Conservation (phyloP, 805 yeast species). For the Cyberlindnera maritima region DNA sequence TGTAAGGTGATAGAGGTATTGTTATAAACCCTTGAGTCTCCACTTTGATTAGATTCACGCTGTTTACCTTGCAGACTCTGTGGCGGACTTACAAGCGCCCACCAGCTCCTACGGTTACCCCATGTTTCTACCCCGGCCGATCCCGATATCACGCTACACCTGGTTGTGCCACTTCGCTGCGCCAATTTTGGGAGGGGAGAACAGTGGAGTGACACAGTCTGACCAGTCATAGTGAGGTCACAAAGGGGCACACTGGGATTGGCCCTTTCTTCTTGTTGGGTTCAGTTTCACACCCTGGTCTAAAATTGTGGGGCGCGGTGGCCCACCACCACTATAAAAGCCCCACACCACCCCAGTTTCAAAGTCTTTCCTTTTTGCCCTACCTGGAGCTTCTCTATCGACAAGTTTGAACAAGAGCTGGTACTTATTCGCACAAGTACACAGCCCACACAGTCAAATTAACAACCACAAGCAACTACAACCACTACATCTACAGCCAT, state of each 20-base stretch:
- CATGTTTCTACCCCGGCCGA: background rate
- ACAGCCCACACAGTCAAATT: background rate
- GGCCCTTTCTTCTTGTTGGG: no score
- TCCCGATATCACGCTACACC: no score
- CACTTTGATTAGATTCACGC: no score
- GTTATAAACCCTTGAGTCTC: no score
- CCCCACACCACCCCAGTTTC: background rate
- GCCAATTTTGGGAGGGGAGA: background rate
- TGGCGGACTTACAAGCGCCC: no score
- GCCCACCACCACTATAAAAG: no score
- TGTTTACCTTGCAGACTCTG: no score
- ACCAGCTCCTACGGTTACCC: no score
- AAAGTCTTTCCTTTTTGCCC: background rate
- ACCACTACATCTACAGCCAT: conserved; percentile 3
- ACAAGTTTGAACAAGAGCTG: background rate
- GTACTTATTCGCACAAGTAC: background rate
- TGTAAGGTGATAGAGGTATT: no score
- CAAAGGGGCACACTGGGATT: no score
- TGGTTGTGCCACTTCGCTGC: conserved; percentile 10
- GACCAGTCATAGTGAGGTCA: background rate
- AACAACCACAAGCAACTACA: conserved; percentile 2
- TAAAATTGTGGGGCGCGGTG: background rate
- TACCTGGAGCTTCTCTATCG: no score
- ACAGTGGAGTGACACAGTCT: conserved; percentile 8
- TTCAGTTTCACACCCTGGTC: no score